Conservation (phyloP, 257 asterid genomes). For the Knoxia roxburghii region DNA sequence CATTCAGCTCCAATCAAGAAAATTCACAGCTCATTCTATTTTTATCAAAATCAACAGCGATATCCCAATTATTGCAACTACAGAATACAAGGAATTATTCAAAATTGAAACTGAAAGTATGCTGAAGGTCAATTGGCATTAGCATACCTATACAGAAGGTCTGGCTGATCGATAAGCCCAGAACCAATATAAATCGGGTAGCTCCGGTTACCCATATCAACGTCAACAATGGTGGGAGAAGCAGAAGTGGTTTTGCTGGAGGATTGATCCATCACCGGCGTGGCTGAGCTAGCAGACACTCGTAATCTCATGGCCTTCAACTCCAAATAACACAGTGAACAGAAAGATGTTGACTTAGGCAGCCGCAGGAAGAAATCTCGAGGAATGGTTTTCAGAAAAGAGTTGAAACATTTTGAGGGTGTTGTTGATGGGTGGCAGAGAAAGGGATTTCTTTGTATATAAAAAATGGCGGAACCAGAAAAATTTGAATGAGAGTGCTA, state of each 20-base stretch:
- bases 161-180: constrained; percentile 76
- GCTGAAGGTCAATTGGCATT: background rate
- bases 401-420: background rate
- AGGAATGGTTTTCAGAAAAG: constrained; percentile 19
- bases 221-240: constrained; percentile 62
- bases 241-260: constrained; percentile 37
- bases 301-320: constrained; percentile 24
- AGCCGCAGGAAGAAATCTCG: constrained; percentile 30
- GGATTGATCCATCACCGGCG: constrained; percentile 60
- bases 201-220: constrained; percentile 92
- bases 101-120: background rate
- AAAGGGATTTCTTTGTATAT: constrained; percentile 27
- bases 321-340: constrained; percentile 24
- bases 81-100: background rate
- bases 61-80: background rate
- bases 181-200: constrained; percentile 96
- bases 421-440: constrained; percentile 23
- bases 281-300: constrained; percentile 46
- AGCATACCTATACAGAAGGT: constrained; percentile 70
- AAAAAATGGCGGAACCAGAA: no score
- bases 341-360: constrained; percentile 29
- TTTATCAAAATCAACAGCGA: background rate
- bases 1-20: background rate
- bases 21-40: background rate
- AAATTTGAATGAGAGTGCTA: no score